Base-by-base conservation (phyloP, 208 protist genomes). In the Trypanosoma cruzi region DNA sequence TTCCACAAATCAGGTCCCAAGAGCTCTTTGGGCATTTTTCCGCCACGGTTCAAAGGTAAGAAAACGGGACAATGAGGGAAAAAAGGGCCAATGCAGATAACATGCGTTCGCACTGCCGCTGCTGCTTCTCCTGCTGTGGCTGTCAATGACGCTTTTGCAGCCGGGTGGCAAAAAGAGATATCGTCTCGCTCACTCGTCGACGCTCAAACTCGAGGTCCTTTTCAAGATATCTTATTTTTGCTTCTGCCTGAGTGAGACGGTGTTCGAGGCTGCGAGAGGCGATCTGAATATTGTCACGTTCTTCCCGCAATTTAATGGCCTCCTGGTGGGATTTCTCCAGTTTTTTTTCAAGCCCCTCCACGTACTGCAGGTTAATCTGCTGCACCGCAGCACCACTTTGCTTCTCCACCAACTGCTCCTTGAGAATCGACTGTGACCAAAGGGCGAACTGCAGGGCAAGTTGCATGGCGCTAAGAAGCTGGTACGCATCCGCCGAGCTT, bases 381-480 rank as follows among this genome's bases (percentile, higher is more conserved):
- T 54, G 40, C n/a, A 79, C 79, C n/a, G 79, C 61, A 13, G 73
- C 61, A 16, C 46, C 52, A 13, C 79, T 75, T 73, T 92, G 87
- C 40, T 68, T 55, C 50, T 83, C 79, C 44, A 82, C 60, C 42
- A 92, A 58, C 71, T 88, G 78, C 44, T 80, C 81, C 66, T 89
- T 85, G 50, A 96, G 65, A 10, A 96, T 67, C 4, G 79, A 76
- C 73, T 94, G 91, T n/a, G 91, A 94, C 80, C 81, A 89, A 42
- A 96, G 75, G 4, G 81, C 49, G 52, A 96, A 96, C 79, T 96
- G 91, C 42, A 96, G 73, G 20, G 76, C 64, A 5, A 80, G 67
- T 65, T 96, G 91, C 53, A 93, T 57, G 10, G 86, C 76, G 49
- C 81, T 71, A 0, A 87, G 34, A 5, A 93, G 81, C 69, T 94